These are phyloP conservation scores for Neurospora sp. DNA, from an alignment of 495 filamentous ascomycete genomes.

Conservation along the genomic window DNA sequence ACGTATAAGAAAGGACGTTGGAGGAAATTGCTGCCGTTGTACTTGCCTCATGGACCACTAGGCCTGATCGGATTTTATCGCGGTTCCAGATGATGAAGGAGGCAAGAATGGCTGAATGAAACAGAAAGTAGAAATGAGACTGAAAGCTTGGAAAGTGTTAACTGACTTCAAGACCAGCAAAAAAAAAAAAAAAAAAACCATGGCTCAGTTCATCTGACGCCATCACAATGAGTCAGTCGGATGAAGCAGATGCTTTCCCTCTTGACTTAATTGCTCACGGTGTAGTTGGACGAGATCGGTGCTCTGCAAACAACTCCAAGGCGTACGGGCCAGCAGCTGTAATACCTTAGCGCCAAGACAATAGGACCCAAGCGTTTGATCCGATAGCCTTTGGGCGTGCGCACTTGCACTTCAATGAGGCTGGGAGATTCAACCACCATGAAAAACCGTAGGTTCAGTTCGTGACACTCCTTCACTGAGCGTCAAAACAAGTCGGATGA, in stretches of 20 bases:
- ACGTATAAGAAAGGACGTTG: neutral
- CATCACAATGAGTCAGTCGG: neutral
- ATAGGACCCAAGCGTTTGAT: neutral
- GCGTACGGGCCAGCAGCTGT: neutral
- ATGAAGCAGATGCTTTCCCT: neutral
- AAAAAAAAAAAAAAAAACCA: neutral
- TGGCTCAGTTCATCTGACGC: neutral
- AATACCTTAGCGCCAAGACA: neutral
- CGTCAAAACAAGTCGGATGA: neutral
- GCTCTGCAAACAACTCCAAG: neutral
- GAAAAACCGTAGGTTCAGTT: neutral
- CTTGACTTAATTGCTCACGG: neutral
- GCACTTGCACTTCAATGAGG: neutral
- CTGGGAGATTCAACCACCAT: neutral
- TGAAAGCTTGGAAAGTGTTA: neutral
- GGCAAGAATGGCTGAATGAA: neutral
- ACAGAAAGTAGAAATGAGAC: neutral
- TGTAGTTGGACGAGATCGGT: neutral
- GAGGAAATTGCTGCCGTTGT: neutral
- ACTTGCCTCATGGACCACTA: neutral
- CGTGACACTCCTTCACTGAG: neutral
- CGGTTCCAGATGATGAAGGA: neutral
- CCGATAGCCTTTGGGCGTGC: neutral
- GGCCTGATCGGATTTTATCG: neutral
- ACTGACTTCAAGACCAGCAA: neutral